phyloP scores from a whole-genome alignment of 2,329 filamentous ascomycete genomes.

The Alternaria dauci region DNA sequence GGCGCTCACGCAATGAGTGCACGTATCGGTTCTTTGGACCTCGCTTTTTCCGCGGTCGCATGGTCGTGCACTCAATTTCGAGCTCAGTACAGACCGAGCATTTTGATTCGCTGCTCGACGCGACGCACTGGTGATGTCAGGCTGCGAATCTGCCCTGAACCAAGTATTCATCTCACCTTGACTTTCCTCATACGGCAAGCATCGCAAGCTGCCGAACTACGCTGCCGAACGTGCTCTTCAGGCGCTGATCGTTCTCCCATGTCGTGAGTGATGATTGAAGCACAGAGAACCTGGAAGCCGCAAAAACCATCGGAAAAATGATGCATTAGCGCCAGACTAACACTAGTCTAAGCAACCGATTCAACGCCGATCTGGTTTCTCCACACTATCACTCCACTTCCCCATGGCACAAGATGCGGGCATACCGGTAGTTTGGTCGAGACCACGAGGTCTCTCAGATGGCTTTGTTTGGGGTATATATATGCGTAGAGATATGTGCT shows the following conservation, averaged over 20 bases:
- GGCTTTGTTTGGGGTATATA: background rate
- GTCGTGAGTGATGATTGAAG: background rate
- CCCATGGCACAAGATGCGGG: conserved; percentile 9
- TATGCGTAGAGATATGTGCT: background rate
- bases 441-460: background rate
- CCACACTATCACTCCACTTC: background rate
- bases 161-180: conserved; percentile 18
- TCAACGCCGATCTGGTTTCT: conserved; percentile 31
- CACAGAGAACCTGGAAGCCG: background rate
- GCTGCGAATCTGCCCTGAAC: background rate
- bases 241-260: conserved; percentile 8
- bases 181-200: conserved; percentile 32
- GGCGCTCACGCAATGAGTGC: conserved; percentile 14
- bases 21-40: conserved; percentile 32
- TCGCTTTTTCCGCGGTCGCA: conserved; percentile 28
- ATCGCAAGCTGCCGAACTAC: conserved; percentile 29
- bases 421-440: background rate
- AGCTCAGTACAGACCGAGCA: conserved; percentile 26
- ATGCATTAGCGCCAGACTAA: conserved; percentile 10
- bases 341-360: conserved; percentile 33
- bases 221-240: conserved; percentile 15
- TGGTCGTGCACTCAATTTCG: conserved; percentile 23
- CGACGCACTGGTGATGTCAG: conserved; percentile 18
- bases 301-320: conserved; percentile 20
- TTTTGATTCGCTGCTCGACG: background rate